Base-by-base conservation (phyloP, 345 rosid species). In the Iberis pinnata region DNA sequence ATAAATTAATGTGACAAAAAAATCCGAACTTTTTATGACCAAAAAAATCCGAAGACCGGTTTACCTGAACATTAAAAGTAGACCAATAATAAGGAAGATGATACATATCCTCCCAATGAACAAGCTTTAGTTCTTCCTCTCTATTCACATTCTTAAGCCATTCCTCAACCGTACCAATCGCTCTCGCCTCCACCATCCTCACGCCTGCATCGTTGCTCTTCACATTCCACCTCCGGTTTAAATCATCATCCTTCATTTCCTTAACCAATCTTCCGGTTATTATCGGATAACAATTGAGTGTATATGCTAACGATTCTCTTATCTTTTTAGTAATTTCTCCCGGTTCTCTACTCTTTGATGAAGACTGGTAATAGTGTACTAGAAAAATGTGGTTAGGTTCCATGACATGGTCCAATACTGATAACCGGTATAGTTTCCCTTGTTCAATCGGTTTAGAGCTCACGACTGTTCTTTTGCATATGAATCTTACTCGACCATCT, bases 181-280 rank as follows among this genome's bases (percentile, higher is more conserved):
- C 83, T 16, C 73, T 73, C 1, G 88, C 83, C 69, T 80, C 94
- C 46, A 84, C 65, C 78, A 73, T 59, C 49, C 94, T 75, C 13
- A 84, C 65, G 6, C 97, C 94, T 0, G 84, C 88, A 43, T 88
- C 90, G 18, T 88, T 88, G 56, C 86, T 84, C 52, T 72, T 81
- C 16, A 88, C 64, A 66, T 56, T 74, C 96, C 94, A 82, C 1
- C 35, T 49, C 11, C 42, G 47, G 18, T 10, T 80, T 19, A 60
- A 35, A 12, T 42, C n/a, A 6, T n/a, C 27, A 44, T 49, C 65
- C 27, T 58, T 60, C 4, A 2, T 51, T 29, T 58, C 70, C 56
- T 49, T 72, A 5, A 67, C 49, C 56, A 88, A 37, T 43, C 95
- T 74, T 12, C 94, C 88, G 4, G 76, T 79, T 55, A 72, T 12